Evolutionary conservation across 495 filamentous ascomycete species (phyloP).

Genomic region (Penicillium desertorum): DNA sequence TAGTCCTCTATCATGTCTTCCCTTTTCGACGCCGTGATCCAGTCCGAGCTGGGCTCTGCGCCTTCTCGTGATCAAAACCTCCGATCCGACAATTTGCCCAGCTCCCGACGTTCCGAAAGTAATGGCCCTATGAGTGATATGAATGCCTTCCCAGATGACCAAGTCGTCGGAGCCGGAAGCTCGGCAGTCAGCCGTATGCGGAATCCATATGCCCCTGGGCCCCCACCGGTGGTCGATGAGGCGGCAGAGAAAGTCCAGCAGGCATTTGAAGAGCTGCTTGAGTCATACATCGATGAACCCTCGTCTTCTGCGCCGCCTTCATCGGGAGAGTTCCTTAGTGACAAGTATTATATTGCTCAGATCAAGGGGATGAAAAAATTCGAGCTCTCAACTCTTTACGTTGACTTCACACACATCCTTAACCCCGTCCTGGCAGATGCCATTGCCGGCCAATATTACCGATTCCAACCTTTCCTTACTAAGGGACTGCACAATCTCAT

Average conservation of each 20-base stretch:
- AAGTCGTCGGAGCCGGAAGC: conserved; percentile 54
- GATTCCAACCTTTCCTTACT: conserved; percentile 90
- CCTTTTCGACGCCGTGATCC: conserved; percentile 52
- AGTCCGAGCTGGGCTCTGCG: conserved; percentile 50
- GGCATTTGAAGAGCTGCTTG: conserved; percentile 84
- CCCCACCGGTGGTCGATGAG: conserved; percentile 83
- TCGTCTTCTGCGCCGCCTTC: conserved; percentile 68
- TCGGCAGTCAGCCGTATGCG: conserved; percentile 58
- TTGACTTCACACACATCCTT: conserved; percentile 88
- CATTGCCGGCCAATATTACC: conserved; percentile 87
- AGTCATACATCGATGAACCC: conserved; percentile 79
- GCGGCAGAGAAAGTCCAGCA: conserved; percentile 83
- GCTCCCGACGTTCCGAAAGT: conserved; percentile 52
- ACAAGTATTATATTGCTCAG: conserved; percentile 96
- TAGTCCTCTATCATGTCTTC: conserved; percentile 47
- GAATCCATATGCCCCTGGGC: conserved; percentile 59
- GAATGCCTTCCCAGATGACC: conserved; percentile 59
- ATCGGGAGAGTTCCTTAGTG: conserved; percentile 72
- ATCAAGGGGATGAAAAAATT: conserved; percentile 85
- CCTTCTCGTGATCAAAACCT: conserved; percentile 34
- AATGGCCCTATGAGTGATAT: conserved; percentile 56
- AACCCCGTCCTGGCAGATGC: conserved; percentile 77
- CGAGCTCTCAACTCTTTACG: conserved; percentile 91
- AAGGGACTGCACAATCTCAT: conserved; percentile 89
- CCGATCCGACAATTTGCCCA: conserved; percentile 44